These are phyloP conservation scores for Cynanchum wilfordii DNA, from an alignment of 257 asterid species.

Conservation along the genomic window DNA sequence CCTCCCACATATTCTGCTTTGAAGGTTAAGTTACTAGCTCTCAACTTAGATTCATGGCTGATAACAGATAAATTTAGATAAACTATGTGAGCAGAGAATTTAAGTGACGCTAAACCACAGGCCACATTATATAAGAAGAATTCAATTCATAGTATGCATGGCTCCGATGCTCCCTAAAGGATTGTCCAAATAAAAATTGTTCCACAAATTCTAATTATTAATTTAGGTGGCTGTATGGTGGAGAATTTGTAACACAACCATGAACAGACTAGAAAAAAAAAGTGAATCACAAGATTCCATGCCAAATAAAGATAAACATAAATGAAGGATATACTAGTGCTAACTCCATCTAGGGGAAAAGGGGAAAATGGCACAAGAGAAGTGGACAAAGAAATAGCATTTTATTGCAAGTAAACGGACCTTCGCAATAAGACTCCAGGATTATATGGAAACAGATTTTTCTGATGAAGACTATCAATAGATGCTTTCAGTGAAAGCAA, in stretches of 20 bases:
- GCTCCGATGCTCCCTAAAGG: background rate
- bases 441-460: conserved; percentile 79
- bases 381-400: background rate
- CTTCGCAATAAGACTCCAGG: conserved; percentile 69
- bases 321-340: background rate
- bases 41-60: background rate
- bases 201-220: background rate
- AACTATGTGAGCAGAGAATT: background rate
- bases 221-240: background rate
- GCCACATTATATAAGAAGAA: too few relatives aligned
- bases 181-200: background rate
- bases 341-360: background rate
- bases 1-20: background rate
- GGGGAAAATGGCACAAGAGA: background rate
- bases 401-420: conserved; percentile 30
- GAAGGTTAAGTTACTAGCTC: background rate
- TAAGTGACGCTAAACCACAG: background rate
- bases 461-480: conserved; percentile 55
- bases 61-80: background rate
- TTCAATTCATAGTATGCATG: background rate
- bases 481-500: conserved; percentile 61
- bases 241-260: background rate
- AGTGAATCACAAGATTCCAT: background rate
- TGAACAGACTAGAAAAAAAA: background rate
- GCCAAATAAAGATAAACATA: background rate